These are phyloP conservation scores for Eragrostis nindensis DNA, from an alignment of 176 grass and related monocot genomes.

Conservation along the genomic window DNA sequence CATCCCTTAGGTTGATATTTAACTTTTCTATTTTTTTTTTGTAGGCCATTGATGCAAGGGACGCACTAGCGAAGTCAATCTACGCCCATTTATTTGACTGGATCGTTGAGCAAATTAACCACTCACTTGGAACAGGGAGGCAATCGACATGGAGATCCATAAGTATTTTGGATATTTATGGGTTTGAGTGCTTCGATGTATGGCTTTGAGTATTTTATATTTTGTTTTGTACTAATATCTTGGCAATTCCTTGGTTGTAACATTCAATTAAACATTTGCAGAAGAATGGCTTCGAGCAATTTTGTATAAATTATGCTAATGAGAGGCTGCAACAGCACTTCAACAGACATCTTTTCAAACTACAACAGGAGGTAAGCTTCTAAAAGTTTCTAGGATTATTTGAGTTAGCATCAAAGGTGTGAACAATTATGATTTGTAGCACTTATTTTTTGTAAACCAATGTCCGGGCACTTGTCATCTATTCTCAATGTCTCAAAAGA, in stretches of 20 bases:
- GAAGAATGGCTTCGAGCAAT: conserved; percentile 98
- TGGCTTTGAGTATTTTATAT: conserved; percentile 29
- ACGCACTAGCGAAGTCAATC: conserved; percentile 93
- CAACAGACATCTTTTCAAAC: conserved; percentile 91
- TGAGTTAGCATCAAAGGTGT: conserved; percentile 6
- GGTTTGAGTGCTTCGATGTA: conserved; percentile 96
- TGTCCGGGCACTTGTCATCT: neutral
- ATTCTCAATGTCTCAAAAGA: too few relatives aligned
- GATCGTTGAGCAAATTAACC: conserved; percentile 86
- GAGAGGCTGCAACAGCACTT: conserved; percentile 98
- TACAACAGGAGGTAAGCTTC: conserved; percentile 85
- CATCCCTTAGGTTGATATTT: conserved; percentile 20
- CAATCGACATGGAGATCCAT: conserved; percentile 69
- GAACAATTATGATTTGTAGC: conserved; percentile 20
- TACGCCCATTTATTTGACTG: conserved; percentile 93
- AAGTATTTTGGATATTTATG: conserved; percentile 99
- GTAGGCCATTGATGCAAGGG: conserved; percentile 87
- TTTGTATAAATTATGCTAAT: conserved; percentile 99
- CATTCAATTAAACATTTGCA: conserved; percentile 49
- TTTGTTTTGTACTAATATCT: conserved; percentile 31
- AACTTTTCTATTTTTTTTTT: conserved; percentile 41
- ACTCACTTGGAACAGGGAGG: conserved; percentile 69
- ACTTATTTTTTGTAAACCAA: conserved; percentile 33
- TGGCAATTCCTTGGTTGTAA: conserved; percentile 25
- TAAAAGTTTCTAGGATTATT: conserved; percentile 19